Evolutionary conservation across 2,329 filamentous ascomycete genomes (phyloP).

Genomic region (Tolypocladium tropicale): DNA sequence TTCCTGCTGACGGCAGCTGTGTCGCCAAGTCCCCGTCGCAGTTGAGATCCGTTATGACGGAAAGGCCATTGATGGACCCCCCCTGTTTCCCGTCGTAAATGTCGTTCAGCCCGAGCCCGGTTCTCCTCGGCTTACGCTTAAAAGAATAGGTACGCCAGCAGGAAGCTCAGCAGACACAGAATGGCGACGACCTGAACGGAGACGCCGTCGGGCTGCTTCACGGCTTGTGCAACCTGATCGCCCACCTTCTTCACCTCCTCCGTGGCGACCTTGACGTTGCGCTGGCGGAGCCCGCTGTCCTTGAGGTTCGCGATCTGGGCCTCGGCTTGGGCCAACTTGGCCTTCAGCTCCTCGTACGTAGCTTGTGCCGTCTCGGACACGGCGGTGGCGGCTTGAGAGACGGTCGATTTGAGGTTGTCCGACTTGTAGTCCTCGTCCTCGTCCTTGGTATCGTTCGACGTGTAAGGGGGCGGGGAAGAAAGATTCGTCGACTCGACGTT

Average conservation of each 20-base stretch:
- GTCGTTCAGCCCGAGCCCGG: not conserved
- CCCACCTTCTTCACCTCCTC: conserved; percentile 40
- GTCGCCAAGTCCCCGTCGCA: not conserved
- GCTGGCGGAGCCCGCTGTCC: conserved; percentile 67
- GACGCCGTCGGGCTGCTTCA: conserved; percentile 59
- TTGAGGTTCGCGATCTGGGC: conserved; percentile 61
- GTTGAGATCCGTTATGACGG: not conserved
- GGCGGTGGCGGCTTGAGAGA: conserved; percentile 32
- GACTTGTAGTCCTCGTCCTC: conserved; percentile 16
- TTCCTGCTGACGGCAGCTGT: not conserved
- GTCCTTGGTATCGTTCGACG: conserved; percentile 21
- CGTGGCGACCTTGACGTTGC: conserved; percentile 51
- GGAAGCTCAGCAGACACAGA: conserved; percentile 80
- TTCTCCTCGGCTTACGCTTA: conserved; percentile 31
- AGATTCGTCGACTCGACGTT: conserved; percentile 19
- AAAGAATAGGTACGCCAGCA: conserved; percentile 95
- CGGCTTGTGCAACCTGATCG: conserved; percentile 42
- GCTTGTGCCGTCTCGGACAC: conserved; percentile 33
- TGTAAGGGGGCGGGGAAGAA: conserved; percentile 22
- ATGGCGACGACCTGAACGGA: conserved; percentile 76
- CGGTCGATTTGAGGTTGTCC: conserved; percentile 16
- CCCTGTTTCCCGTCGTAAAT: not conserved
- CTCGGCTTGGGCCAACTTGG: conserved; percentile 66
- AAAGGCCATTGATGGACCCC: not conserved
- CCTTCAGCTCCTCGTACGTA: conserved; percentile 52